phyloP scores from a whole-genome alignment of 805 yeast species.

The Kodamaea sagamina region DNA sequence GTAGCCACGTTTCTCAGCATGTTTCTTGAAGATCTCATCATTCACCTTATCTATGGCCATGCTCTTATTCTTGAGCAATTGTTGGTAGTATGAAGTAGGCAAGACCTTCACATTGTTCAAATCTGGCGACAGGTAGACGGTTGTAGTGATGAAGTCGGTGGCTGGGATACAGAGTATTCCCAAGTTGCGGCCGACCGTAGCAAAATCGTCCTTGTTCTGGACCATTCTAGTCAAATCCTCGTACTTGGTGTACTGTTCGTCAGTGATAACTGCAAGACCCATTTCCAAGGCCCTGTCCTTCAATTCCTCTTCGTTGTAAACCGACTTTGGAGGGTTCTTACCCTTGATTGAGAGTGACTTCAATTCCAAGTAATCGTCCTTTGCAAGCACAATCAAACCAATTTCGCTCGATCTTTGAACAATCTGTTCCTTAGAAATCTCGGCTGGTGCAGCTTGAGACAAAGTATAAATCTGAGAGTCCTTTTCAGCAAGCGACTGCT shows the following conservation, averaged over 20 bases:
- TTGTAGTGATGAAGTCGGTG: conserved; percentile 62
- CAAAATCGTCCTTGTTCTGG: conserved; percentile 15
- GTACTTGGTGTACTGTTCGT: conserved; percentile 28
- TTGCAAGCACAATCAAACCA: conserved; percentile 34
- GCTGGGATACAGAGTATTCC: conserved; percentile 60
- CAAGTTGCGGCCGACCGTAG: conserved; percentile 19
- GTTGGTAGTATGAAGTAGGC: conserved; percentile 65
- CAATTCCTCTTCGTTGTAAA: conserved; percentile 22
- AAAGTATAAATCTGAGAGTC: conserved; percentile 31
- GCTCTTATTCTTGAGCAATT: conserved; percentile 43
- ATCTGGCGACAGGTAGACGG: conserved; percentile 57
- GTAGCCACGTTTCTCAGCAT: conserved; percentile 54
- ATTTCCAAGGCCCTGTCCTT: conserved; percentile 39
- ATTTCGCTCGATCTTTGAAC: conserved; percentile 29
- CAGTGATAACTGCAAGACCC: conserved; percentile 40
- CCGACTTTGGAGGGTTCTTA: conserved; percentile 20
- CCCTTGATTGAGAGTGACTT: conserved; percentile 17
- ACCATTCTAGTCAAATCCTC: conserved; percentile 21
- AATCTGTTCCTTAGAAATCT: conserved; percentile 25
- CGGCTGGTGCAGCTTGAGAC: conserved; percentile 14
- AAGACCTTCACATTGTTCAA: conserved; percentile 58
- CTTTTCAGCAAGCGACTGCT: conserved; percentile 31
- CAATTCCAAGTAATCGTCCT: conserved; percentile 31
- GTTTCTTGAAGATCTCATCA: conserved; percentile 45
- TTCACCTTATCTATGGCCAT: conserved; percentile 46